A percentile compares a stretch with the other conserved stretches of the same genome.
phyloP scores from a whole-genome alignment of 225 moss, liverwort and hornwort genomes.

The Neckera pumila region DNA sequence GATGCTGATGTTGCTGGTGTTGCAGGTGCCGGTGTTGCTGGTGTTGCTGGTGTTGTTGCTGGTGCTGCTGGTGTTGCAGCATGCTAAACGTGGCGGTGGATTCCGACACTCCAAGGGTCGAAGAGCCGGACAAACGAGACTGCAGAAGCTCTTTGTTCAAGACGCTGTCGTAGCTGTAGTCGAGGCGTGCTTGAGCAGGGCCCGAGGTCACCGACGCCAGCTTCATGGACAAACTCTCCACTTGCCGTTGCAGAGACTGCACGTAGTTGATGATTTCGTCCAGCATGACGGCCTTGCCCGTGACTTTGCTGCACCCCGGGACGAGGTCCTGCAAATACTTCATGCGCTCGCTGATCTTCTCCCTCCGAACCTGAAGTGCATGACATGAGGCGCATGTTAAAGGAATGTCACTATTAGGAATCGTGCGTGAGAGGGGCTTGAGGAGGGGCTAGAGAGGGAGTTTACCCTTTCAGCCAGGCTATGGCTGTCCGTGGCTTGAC shows the following conservation, averaged over 20 bases:
- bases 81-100: slow-evolving; percentile 14
- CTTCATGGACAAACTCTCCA: slow-evolving; percentile 50
- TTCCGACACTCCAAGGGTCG: slow-evolving; percentile 4
- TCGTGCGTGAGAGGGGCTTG: background rate
- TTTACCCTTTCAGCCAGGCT: slow-evolving; percentile 44
- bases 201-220: slow-evolving; percentile 37
- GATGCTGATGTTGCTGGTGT: background rate
- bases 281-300: slow-evolving; percentile 48
- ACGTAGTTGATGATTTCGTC: slow-evolving; percentile 53
- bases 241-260: slow-evolving; percentile 40
- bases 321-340: slow-evolving; percentile 53
- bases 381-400: background rate
- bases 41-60: slow-evolving; percentile 12
- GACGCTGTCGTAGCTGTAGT: slow-evolving; percentile 14
- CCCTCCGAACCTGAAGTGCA: slow-evolving; percentile 35
- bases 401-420: background rate
- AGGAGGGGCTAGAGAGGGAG: background rate
- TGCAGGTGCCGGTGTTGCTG: background rate
- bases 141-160: slow-evolving; percentile 33
- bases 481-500: slow-evolving; percentile 51
- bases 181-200: slow-evolving; percentile 14
- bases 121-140: slow-evolving; percentile 1
- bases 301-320: slow-evolving; percentile 53
- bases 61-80: slow-evolving; percentile 20
- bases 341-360: slow-evolving; percentile 63